Evolutionary conservation across 805 yeast genomes (phyloP).

Genomic region (Candida tibetensis): DNA sequence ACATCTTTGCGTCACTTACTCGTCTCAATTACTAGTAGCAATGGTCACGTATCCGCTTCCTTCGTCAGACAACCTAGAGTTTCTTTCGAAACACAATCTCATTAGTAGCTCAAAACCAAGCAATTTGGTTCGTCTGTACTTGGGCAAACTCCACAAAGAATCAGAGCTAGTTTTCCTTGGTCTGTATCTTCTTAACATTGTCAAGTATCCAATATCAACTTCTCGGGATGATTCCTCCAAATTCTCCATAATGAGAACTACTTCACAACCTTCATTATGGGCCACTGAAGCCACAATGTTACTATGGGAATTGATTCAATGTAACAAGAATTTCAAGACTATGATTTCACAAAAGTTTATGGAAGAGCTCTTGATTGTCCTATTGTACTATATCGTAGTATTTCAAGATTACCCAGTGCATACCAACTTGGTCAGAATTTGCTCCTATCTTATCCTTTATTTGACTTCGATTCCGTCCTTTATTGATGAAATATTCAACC

Average conservation of each 20-base stretch:
- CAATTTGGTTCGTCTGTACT: constrained; percentile 49
- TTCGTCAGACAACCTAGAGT: constrained; percentile 29
- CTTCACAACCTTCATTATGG: constrained; percentile 40
- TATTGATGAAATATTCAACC: constrained; percentile 40
- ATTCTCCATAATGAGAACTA: constrained; percentile 9
- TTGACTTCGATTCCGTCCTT: constrained; percentile 41
- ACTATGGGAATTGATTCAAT: constrained; percentile 74
- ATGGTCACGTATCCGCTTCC: constrained; percentile 68
- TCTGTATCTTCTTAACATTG: constrained; percentile 45
- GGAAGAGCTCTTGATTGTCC: constrained; percentile 50
- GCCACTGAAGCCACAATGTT: constrained; percentile 58
- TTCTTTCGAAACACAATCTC: constrained; percentile 32
- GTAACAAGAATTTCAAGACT: constrained; percentile 58
- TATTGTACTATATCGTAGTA: constrained; percentile 56
- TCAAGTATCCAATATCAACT: constrained; percentile 39
- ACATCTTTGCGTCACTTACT: constrained; percentile 46
- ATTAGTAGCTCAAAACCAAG: constrained; percentile 29
- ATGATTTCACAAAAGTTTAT: constrained; percentile 40
- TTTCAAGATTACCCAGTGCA: constrained; percentile 37
- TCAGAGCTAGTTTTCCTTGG: constrained; percentile 52
- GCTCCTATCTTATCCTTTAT: constrained; percentile 51
- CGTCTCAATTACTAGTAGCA: constrained; percentile 60
- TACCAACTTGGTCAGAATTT: constrained; percentile 45
- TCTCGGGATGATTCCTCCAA: constrained; percentile 7
- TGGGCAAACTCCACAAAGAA: constrained; percentile 54